Evolutionary conservation across 768 basidiomycete genomes (phyloP).

Genomic region (Boletus huronensis): DNA sequence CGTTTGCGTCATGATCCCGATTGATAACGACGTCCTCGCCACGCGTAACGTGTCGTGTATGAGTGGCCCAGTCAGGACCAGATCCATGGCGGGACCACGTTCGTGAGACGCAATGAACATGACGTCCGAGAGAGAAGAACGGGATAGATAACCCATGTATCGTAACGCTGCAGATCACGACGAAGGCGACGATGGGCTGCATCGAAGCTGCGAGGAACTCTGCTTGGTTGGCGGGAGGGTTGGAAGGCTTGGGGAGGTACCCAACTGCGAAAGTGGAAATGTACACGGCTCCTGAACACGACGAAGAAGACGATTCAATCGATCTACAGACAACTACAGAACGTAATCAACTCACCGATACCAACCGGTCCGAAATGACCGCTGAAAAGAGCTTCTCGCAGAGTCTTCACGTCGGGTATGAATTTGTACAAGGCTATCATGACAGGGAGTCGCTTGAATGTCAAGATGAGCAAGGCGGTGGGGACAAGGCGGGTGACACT

Average conservation of each 20-base stretch:
- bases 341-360: conserved; percentile 44
- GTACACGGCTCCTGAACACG: conserved; percentile 73
- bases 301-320: conserved; percentile 2
- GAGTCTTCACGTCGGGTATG: conserved; percentile 95
- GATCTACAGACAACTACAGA: not conserved
- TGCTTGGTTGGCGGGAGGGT: conserved; percentile 52
- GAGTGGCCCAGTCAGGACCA: conserved; percentile 80
- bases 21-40: conserved; percentile 84
- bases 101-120: conserved; percentile 80
- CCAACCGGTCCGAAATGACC: conserved; percentile 95
- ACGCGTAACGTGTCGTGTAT: conserved; percentile 65
- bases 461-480: conserved; percentile 75
- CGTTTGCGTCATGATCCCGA: conserved; percentile 52
- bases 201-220: conserved; percentile 71
- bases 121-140: conserved; percentile 85
- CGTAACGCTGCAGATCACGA: conserved; percentile 89
- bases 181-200: conserved; percentile 91
- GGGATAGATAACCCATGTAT: conserved; percentile 92
- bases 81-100: conserved; percentile 83
- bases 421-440: conserved; percentile 84
- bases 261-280: conserved; percentile 80
- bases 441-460: conserved; percentile 78
- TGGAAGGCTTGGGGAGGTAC: conserved; percentile 46
- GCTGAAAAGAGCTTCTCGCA: conserved; percentile 89
- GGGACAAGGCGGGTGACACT: conserved; percentile 83